phyloP scores from a whole-genome alignment of 192 early-diverging fungal species.

The Umbelopsis sp. region DNA sequence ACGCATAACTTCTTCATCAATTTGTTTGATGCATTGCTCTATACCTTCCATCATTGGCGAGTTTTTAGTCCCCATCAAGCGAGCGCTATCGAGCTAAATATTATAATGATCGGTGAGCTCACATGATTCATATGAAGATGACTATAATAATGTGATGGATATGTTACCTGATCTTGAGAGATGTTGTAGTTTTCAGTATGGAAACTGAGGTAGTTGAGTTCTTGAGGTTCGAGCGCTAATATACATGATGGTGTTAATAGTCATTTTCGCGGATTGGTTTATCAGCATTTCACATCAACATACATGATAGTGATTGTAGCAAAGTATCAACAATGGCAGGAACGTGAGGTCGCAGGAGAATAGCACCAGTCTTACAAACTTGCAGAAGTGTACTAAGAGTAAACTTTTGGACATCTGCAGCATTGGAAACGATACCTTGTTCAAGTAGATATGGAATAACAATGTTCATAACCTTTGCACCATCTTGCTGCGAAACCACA shows the following conservation, averaged over 20 bases:
- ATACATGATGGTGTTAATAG: neutral
- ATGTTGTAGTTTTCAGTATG: conserved; percentile 85
- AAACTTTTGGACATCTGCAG: conserved; percentile 87
- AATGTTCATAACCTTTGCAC: conserved; percentile 74
- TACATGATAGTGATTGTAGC: conserved; percentile 79
- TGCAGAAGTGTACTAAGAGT: conserved; percentile 79
- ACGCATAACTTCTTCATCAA: conserved; percentile 70
- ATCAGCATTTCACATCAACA: conserved; percentile 60
- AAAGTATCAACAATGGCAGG: conserved; percentile 73
- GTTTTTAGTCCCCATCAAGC: conserved; percentile 77
- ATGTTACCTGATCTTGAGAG: conserved; percentile 69
- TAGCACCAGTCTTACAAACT: conserved; percentile 77
- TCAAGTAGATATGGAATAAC: conserved; percentile 86
- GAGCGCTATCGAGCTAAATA: conserved; percentile 66
- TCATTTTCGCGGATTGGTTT: no score
- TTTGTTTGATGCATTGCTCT: conserved; percentile 74
- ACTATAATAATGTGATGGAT: no score
- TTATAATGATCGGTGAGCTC: neutral
- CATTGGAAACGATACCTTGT: conserved; percentile 74
- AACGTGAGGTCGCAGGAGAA: conserved; percentile 73
- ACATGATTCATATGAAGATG: neutral
- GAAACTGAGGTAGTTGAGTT: conserved; percentile 86
- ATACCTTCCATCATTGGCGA: conserved; percentile 97
- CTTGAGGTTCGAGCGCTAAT: conserved; percentile 44
- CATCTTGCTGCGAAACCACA: conserved; percentile 55